A percentile compares a stretch with the other conserved stretches of the same genome.
These are phyloP conservation scores for Kuraishia hungarica DNA, from an alignment of 805 yeast genomes.

Conservation along the genomic window DNA sequence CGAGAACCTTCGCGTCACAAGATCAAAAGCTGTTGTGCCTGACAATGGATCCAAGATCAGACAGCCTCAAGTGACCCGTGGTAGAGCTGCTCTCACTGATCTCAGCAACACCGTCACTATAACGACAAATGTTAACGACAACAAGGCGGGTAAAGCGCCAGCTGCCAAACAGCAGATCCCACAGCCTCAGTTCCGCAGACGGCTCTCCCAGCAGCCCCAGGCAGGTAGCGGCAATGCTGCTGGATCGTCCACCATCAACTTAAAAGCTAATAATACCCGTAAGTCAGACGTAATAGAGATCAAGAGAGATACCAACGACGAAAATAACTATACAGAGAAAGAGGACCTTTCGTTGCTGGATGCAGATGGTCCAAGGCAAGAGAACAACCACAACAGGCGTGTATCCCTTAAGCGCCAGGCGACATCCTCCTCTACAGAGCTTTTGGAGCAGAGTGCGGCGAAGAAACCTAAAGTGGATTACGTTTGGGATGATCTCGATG, in stretches of 20 bases:
- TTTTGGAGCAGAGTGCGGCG: constrained; percentile 16
- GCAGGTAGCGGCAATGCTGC: constrained; percentile 67
- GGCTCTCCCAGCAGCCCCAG: constrained; percentile 6
- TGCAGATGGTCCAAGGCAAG: background rate
- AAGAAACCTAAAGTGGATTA: constrained; percentile 30
- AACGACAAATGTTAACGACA: background rate
- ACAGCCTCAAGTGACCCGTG: constrained; percentile 11
- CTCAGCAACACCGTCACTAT: constrained; percentile 10
- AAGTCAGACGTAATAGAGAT: background rate
- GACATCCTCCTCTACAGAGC: constrained; percentile 42
- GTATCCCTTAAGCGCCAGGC: constrained; percentile 42
- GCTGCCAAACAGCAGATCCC: background rate
- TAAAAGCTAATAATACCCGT: background rate
- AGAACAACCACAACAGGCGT: constrained; percentile 7
- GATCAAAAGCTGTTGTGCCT: background rate
- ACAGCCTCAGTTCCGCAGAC: background rate
- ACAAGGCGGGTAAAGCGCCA: background rate
- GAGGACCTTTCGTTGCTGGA: background rate
- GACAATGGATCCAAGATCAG: constrained; percentile 5
- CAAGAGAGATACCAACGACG: background rate
- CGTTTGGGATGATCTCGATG: constrained; percentile 68
- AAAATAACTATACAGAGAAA: background rate
- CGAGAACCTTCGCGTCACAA: background rate
- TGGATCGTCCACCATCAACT: constrained; percentile 28
- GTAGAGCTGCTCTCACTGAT: constrained; percentile 20